These are phyloP conservation scores for Yamadazyma atmosphaerica DNA, from an alignment of 1,139 yeast species.

Conservation along the genomic window DNA sequence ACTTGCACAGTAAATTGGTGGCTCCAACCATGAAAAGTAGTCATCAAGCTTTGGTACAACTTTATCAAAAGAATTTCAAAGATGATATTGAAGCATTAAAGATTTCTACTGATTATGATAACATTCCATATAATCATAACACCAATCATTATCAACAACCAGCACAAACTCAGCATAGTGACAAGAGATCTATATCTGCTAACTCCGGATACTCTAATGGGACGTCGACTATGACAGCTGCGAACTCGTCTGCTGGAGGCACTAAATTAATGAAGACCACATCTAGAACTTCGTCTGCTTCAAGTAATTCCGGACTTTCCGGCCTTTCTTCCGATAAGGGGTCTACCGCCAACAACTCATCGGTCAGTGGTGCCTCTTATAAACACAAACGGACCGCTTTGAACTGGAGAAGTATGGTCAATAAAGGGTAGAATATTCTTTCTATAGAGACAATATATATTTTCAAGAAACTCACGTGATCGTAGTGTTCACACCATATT, in stretches of 20 bases:
- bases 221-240: conserved; percentile 13
- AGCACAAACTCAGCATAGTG: conserved; percentile 14
- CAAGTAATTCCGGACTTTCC: conserved; percentile 31
- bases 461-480: background rate
- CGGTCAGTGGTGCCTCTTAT: conserved; percentile 12
- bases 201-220: conserved; percentile 18
- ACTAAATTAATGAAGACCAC: conserved; percentile 31
- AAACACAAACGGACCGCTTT: conserved; percentile 44
- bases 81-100: conserved; percentile 55
- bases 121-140: conserved; percentile 25
- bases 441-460: conserved; percentile 1
- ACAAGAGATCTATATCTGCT: conserved; percentile 17
- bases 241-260: conserved; percentile 15
- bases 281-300: conserved; percentile 29
- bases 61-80: conserved; percentile 68
- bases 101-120: conserved; percentile 36
- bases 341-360: conserved; percentile 13
- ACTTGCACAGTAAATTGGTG: conserved; percentile 68
- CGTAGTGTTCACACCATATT: background rate
- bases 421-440: conserved; percentile 1
- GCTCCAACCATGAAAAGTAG: conserved; percentile 57
- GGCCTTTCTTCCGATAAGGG: conserved; percentile 22
- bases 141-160: conserved; percentile 18
- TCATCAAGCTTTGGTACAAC: conserved; percentile 64
- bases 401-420: conserved; percentile 42